A percentile compares a stretch with the other conserved stretches of the same genome.
Evolutionary conservation across 164 flowering plant species (phyloP).

Genomic region (Santalum album): DNA sequence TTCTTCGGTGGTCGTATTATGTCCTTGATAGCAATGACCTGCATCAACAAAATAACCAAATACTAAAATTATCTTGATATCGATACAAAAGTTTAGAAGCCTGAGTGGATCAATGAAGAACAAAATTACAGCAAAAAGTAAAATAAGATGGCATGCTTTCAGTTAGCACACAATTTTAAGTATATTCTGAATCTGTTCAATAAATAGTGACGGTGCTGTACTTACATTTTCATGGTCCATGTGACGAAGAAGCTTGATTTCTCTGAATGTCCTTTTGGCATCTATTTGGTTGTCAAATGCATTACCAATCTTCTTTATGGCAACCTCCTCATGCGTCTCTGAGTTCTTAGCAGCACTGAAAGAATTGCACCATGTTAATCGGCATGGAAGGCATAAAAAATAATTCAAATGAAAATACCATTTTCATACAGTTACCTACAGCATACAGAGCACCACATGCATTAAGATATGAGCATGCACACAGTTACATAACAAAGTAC

Average conservation of each 20-base stretch:
- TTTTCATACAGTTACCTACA: too few species aligned
- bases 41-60: constrained; percentile 2
- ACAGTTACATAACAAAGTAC: too few species aligned
- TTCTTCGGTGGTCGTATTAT: constrained; percentile 42
- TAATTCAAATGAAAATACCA: background rate
- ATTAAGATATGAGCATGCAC: too few species aligned
- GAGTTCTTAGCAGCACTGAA: constrained; percentile 55
- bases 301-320: constrained; percentile 63
- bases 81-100: background rate
- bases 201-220: background rate
- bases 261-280: constrained; percentile 59
- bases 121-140: too few species aligned
- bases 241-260: constrained; percentile 57
- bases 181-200: too few species aligned
- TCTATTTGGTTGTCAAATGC: constrained; percentile 56
- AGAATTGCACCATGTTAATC: background rate
- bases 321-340: constrained; percentile 53
- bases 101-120: too few species aligned
- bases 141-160: too few species aligned
- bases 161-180: too few species aligned
- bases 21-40: constrained; percentile 45
- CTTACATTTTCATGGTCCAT: constrained; percentile 63
- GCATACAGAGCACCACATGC: too few species aligned
- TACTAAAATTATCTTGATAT: too few species aligned
- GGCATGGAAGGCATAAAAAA: background rate